Evolutionary conservation across 2,329 filamentous ascomycete species (phyloP).

Genomic region (Cercospora canescens): DNA sequence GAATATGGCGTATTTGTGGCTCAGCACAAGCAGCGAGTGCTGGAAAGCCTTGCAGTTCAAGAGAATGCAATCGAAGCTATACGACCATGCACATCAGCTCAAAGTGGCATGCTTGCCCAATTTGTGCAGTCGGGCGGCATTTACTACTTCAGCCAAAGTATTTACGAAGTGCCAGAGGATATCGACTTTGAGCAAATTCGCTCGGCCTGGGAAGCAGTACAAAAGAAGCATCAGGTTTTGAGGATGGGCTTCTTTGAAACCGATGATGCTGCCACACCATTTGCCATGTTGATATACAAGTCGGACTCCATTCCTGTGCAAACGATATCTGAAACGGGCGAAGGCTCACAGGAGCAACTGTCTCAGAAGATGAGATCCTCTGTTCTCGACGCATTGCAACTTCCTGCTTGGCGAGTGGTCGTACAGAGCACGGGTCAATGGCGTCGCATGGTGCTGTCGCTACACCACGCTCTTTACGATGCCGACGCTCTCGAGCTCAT

Average conservation of each 20-base stretch:
- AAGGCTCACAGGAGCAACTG: slow-evolving; percentile 1
- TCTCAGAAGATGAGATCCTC: slow-evolving; percentile 9
- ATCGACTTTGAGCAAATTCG: slow-evolving; percentile 47
- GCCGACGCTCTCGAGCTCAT: slow-evolving; percentile 70
- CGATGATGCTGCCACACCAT: slow-evolving; percentile 61
- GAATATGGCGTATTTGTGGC: slow-evolving; percentile 55
- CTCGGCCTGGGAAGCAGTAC: slow-evolving; percentile 60
- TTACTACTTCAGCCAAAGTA: slow-evolving; percentile 75
- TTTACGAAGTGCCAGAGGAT: slow-evolving; percentile 50
- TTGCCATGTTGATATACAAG: slow-evolving; percentile 71
- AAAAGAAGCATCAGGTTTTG: slow-evolving; percentile 66
- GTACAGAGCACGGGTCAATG: slow-evolving; percentile 41
- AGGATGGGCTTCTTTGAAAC: slow-evolving; percentile 71
- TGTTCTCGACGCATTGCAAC: slow-evolving; percentile 50
- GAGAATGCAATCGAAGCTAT: slow-evolving; percentile 54
- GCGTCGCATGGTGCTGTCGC: slow-evolving; percentile 49
- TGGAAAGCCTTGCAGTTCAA: slow-evolving; percentile 35
- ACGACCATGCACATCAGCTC: slow-evolving; percentile 76
- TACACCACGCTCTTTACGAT: slow-evolving; percentile 86
- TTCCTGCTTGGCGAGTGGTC: slow-evolving; percentile 64
- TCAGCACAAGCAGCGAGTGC: slow-evolving; percentile 40
- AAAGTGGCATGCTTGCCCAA: slow-evolving; percentile 76
- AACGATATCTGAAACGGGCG: neutral
- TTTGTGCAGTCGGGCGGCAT: slow-evolving; percentile 66
- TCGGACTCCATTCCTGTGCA: slow-evolving; percentile 18